Conservation (phyloP, 192 early-diverging fungal genomes). For the Entophlyctis luteolus region DNA sequence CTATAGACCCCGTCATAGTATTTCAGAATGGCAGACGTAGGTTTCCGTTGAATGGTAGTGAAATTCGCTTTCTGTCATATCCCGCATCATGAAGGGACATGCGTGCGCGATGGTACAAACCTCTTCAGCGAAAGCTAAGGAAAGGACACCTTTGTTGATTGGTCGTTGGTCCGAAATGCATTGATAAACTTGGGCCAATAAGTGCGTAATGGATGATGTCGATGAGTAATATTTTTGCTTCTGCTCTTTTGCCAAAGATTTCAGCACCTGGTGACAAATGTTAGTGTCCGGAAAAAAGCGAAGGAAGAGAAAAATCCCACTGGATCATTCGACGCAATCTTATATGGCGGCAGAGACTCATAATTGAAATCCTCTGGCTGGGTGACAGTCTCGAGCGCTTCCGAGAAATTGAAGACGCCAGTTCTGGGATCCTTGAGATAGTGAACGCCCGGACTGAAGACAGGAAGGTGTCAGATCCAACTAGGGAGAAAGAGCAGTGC, state of each 20-base stretch:
- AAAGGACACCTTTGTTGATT: conserved; percentile 59
- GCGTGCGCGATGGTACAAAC: conserved; percentile 42
- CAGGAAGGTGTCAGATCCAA: background rate
- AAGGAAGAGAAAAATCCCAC: background rate
- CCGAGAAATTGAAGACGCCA: conserved; percentile 73
- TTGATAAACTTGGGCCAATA: conserved; percentile 75
- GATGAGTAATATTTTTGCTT: conserved; percentile 69
- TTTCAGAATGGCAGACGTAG: conserved; percentile 67
- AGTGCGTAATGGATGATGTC: conserved; percentile 81
- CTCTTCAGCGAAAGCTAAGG: conserved; percentile 59
- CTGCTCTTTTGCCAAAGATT: conserved; percentile 34
- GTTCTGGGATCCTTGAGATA: conserved; percentile 73
- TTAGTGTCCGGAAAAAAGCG: background rate
- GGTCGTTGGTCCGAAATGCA: conserved; percentile 60
- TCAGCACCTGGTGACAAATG: conserved; percentile 2
- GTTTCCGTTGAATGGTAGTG: conserved; percentile 62
- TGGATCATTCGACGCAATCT: conserved; percentile 72
- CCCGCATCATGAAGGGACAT: too few species aligned
- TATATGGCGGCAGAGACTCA: conserved; percentile 71
- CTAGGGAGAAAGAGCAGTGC: background rate
- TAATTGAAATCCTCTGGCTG: conserved; percentile 80
- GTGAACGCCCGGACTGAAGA: conserved; percentile 73
- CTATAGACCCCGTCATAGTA: conserved; percentile 71
- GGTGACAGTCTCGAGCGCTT: conserved; percentile 73
- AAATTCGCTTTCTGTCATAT: conserved; percentile 46